Conservation (phyloP, 371 early-diverging fungal species). For the Capillidium rhysosporum region DNA sequence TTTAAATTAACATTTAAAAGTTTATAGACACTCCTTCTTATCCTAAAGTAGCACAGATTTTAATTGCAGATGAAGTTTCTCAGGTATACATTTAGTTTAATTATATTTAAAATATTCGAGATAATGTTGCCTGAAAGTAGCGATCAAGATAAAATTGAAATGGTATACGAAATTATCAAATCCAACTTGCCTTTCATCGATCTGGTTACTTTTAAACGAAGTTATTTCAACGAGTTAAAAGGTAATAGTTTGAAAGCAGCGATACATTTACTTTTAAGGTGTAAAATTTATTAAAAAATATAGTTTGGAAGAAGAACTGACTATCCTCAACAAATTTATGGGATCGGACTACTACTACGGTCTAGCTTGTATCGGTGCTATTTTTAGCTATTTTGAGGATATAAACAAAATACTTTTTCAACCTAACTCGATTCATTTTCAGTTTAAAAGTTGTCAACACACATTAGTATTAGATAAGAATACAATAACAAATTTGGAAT, state of each 20-base stretch:
- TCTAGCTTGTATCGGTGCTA: slow-evolving; percentile 12
- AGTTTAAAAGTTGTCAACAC: slow-evolving; percentile 30
- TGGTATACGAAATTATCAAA: slow-evolving; percentile 16
- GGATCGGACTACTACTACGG: slow-evolving; percentile 22
- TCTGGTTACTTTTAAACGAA: slow-evolving; percentile 25
- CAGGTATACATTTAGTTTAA: neutral
- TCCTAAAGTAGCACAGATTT: slow-evolving; percentile 1
- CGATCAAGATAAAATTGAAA: slow-evolving; percentile 18
- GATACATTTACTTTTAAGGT: slow-evolving; percentile 11
- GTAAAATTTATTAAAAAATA: slow-evolving; percentile 22
- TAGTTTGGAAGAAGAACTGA: slow-evolving; percentile 19
- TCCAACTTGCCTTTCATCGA: slow-evolving; percentile 18
- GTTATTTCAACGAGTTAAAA: slow-evolving; percentile 29
- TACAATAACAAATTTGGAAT: slow-evolving; percentile 36
- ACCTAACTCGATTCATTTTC: slow-evolving; percentile 33
- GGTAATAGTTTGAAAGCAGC: slow-evolving; percentile 15
- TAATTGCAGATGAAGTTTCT: neutral
- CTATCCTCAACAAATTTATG: slow-evolving; percentile 18
- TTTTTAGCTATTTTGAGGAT: slow-evolving; percentile 24
- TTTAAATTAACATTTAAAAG: neutral
- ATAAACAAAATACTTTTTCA: slow-evolving; percentile 22
- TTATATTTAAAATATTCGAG: neutral
- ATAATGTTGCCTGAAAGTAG: slow-evolving; percentile 9
- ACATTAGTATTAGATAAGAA: slow-evolving; percentile 32
- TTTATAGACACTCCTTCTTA: slow-evolving; percentile 2